A percentile compares a stretch with the other conserved stretches of the same genome.
Conservation (phyloP, 768 basidiomycete species). For the Lyophyllum semitale region DNA sequence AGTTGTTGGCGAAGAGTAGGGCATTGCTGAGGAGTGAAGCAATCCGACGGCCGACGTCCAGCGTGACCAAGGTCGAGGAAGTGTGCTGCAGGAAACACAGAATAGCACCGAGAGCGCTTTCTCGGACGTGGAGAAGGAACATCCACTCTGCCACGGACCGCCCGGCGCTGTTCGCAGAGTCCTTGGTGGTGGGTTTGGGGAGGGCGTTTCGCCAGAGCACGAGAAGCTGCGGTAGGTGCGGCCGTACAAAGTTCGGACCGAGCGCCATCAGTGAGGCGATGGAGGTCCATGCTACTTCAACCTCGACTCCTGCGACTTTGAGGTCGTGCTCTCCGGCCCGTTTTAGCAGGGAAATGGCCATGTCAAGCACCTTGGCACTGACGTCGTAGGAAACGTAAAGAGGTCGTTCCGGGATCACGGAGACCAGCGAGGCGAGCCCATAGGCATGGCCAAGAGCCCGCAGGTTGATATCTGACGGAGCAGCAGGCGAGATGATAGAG, state of each 20-base stretch:
- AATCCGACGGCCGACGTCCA: slow-evolving; percentile 89
- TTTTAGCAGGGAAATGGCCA: slow-evolving; percentile 88
- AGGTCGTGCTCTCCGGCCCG: slow-evolving; percentile 90
- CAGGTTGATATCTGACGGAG: slow-evolving; percentile 66
- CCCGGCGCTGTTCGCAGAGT: slow-evolving; percentile 57
- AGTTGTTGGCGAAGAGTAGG: slow-evolving; percentile 86
- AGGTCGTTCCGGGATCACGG: slow-evolving; percentile 83
- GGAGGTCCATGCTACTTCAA: slow-evolving; percentile 93
- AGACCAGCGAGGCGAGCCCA: slow-evolving; percentile 84
- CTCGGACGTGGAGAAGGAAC: slow-evolving; percentile 88
- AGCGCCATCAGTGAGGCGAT: slow-evolving; percentile 90
- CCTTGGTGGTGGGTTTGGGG: slow-evolving; percentile 92
- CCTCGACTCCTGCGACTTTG: slow-evolving; percentile 76
- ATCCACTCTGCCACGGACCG: slow-evolving; percentile 82
- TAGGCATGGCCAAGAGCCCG: slow-evolving; percentile 88
- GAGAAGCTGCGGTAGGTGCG: slow-evolving; percentile 90
- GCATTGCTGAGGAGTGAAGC: slow-evolving; percentile 87
- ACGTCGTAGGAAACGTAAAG: slow-evolving; percentile 95
- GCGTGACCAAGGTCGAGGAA: slow-evolving; percentile 69
- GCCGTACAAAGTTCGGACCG: slow-evolving; percentile 90
- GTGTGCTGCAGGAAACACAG: slow-evolving; percentile 88
- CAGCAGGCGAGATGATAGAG: slow-evolving; percentile 69
- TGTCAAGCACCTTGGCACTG: slow-evolving; percentile 86
- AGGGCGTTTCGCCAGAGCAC: slow-evolving; percentile 97
- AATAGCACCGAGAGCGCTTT: slow-evolving; percentile 87